phyloP scores from a whole-genome alignment of 305 asterid species.

The Solanum aculeatissimum region DNA sequence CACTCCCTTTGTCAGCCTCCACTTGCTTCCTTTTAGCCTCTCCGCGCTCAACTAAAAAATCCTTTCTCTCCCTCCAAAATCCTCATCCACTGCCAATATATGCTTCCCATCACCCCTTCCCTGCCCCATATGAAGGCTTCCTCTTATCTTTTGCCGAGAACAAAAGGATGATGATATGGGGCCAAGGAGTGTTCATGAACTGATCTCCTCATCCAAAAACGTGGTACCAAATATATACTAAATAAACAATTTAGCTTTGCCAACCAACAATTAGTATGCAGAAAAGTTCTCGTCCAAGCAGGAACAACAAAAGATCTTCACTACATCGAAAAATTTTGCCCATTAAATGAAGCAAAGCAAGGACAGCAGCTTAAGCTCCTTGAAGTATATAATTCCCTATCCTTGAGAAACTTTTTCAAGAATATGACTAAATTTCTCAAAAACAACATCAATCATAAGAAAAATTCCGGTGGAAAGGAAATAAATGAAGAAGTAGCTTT shows the following conservation, averaged over 20 bases:
- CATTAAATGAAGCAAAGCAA: background rate
- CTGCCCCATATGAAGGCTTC: background rate
- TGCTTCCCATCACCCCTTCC: background rate
- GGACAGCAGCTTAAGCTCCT: background rate
- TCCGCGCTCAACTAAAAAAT: background rate
- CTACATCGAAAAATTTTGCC: background rate
- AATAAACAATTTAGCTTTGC: background rate
- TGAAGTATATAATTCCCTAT: background rate
- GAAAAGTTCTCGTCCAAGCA: background rate
- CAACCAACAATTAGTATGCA: background rate
- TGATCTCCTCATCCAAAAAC: background rate
- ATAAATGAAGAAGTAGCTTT: background rate
- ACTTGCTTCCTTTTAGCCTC: background rate
- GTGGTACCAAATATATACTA: background rate
- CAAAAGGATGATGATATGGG: background rate
- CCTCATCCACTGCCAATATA: background rate
- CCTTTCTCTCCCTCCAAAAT: background rate
- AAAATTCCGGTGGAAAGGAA: background rate
- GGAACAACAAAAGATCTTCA: background rate
- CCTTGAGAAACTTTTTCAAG: background rate
- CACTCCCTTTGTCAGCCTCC: background rate
- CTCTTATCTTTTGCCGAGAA: background rate
- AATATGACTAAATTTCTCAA: background rate
- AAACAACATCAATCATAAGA: background rate
- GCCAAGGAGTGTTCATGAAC: background rate